These are phyloP conservation scores for Acanthamoeba divionensis DNA, from an alignment of 208 protist species.

Conservation along the genomic window DNA sequence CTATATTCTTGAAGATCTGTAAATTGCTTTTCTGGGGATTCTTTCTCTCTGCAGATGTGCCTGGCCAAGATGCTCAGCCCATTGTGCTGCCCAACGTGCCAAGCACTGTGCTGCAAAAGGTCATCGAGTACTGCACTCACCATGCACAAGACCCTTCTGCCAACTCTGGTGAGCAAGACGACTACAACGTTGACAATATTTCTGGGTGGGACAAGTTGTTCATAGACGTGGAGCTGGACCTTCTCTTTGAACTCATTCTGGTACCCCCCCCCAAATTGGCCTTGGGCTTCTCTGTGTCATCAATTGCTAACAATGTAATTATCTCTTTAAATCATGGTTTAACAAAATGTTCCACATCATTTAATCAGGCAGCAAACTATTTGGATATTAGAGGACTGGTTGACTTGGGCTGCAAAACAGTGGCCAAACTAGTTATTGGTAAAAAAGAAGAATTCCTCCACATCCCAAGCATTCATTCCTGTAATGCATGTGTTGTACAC, in stretches of 20 bases:
- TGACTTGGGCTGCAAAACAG: slow-evolving; percentile 27
- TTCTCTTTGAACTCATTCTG: slow-evolving; percentile 1
- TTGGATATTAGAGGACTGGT: slow-evolving; percentile 8
- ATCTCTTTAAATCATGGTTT: too few relatives aligned
- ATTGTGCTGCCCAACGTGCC: background rate
- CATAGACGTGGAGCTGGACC: slow-evolving; percentile 1
- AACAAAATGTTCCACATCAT: too few relatives aligned
- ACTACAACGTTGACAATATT: background rate
- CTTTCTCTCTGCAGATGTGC: background rate
- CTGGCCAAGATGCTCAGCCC: background rate
- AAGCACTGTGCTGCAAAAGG: background rate
- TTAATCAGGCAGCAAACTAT: slow-evolving; percentile 25
- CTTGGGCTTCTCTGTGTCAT: too few relatives aligned
- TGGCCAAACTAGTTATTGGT: slow-evolving; percentile 4
- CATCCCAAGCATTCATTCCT: too few relatives aligned
- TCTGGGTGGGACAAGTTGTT: background rate
- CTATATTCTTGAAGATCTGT: background rate
- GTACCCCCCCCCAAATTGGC: background rate
- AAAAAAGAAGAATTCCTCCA: background rate
- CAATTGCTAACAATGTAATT: too few relatives aligned
- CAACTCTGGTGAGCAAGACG: background rate
- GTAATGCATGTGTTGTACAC: too few relatives aligned
- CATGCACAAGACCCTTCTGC: background rate
- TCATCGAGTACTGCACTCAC: slow-evolving; percentile 18
- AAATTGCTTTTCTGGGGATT: background rate